Evolutionary conservation across 2,329 filamentous ascomycete species (phyloP).

Genomic region (Exophiala calicioides): DNA sequence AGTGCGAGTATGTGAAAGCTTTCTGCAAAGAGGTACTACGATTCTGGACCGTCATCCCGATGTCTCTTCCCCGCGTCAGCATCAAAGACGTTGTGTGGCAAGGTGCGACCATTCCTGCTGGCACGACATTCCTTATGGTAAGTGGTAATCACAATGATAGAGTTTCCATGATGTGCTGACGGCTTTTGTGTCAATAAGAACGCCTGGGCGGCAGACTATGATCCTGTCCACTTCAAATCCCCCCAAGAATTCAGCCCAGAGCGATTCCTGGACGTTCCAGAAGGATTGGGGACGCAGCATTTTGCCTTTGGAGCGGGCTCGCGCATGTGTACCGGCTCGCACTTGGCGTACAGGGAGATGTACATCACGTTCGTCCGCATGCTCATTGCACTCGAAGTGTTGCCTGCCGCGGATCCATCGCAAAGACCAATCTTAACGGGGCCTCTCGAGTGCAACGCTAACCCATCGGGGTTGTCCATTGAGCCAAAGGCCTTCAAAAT

Average conservation of each 20-base stretch:
- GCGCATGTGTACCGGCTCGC: neutral
- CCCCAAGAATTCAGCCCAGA: neutral
- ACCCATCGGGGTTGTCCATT: neutral
- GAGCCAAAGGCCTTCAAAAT: neutral
- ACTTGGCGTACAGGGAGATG: neutral
- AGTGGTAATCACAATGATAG: neutral
- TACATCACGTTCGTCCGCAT: neutral
- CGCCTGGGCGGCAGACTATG: neutral
- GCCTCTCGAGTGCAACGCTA: neutral
- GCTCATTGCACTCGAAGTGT: neutral
- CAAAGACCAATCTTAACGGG: neutral
- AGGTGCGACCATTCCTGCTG: neutral
- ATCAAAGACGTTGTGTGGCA: neutral
- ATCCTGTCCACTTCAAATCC: neutral
- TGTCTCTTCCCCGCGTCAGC: conserved; percentile 66
- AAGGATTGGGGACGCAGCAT: neutral
- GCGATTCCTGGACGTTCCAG: neutral
- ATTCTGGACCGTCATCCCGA: conserved; percentile 77
- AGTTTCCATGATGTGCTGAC: neutral
- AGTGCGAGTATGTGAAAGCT: conserved; percentile 73
- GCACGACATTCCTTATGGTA: neutral
- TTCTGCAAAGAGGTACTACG: conserved; percentile 76
- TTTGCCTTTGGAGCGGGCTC: neutral
- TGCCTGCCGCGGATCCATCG: neutral
- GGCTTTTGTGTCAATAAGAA: neutral